A percentile compares a stretch with the other conserved stretches of the same genome.
phyloP scores from a whole-genome alignment of 1,284 basidiomycete genomes.

The Chalciporus piperatoides region DNA sequence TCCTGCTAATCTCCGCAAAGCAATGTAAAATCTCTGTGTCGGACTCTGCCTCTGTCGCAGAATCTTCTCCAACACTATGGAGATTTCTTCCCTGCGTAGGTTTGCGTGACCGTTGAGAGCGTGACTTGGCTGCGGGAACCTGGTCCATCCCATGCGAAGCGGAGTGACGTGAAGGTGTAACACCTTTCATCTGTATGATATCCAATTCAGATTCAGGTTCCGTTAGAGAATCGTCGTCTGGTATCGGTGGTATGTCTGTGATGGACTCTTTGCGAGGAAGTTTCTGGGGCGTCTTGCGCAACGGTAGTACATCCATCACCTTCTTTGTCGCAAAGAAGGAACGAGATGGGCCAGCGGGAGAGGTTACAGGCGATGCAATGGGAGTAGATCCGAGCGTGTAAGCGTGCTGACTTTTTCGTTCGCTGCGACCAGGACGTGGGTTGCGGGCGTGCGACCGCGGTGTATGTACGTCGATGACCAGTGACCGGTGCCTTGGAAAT shows the following conservation, averaged over 20 bases:
- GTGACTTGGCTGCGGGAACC: background rate
- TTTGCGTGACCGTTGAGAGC: background rate
- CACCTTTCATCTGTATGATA: conserved; percentile 9
- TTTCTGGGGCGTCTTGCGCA: background rate
- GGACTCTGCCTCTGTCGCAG: conserved; percentile 33
- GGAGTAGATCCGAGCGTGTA: conserved; percentile 3
- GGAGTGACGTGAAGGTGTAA: background rate
- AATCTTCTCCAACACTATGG: conserved; percentile 25
- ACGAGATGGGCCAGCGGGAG: conserved; percentile 1
- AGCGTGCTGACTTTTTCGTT: background rate
- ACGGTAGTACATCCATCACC: background rate
- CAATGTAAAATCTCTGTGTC: conserved; percentile 30
- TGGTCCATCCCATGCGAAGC: background rate
- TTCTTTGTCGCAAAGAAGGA: conserved; percentile 4
- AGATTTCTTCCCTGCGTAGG: background rate
- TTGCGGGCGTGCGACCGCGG: background rate
- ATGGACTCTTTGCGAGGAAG: conserved; percentile 4
- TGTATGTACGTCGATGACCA: background rate
- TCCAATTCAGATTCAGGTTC: conserved; percentile 32
- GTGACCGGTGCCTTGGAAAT: background rate
- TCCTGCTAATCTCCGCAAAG: conserved; percentile 25
- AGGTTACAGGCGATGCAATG: conserved; percentile 1
- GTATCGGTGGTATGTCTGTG: conserved; percentile 5
- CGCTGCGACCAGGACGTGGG: background rate
- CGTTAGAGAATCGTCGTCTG: conserved; percentile 29